A percentile compares a stretch with the other conserved stretches of the same genome.
Evolutionary conservation across 257 asterid genomes (phyloP).

Genomic region (Orobanche coerulescens): DNA sequence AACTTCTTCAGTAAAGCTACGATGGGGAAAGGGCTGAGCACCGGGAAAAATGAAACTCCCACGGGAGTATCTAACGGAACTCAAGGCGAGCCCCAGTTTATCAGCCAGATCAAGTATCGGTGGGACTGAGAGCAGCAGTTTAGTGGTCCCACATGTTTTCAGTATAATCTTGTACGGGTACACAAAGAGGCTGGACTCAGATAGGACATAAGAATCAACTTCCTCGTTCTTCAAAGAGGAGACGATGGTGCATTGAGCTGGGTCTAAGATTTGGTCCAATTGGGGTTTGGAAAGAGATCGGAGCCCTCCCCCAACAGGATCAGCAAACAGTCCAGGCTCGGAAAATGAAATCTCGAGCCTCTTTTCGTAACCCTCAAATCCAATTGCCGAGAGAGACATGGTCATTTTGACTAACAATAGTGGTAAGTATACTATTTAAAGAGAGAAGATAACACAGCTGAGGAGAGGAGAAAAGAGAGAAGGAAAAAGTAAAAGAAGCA

Average conservation of each 20-base stretch:
- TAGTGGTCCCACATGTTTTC: constrained; percentile 87
- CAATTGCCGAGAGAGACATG: constrained; percentile 53
- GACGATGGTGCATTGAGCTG: constrained; percentile 83
- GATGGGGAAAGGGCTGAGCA: constrained; percentile 72
- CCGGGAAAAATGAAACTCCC: constrained; percentile 75
- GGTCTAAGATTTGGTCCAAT: constrained; percentile 59
- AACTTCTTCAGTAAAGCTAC: constrained; percentile 71
- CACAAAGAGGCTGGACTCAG: constrained; percentile 88
- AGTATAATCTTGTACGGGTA: constrained; percentile 58
- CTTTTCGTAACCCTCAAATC: constrained; percentile 83
- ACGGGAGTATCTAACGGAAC: constrained; percentile 62
- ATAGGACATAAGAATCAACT: constrained; percentile 70
- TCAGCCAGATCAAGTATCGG: constrained; percentile 46
- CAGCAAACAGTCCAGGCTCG: constrained; percentile 40
- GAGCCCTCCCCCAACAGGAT: constrained; percentile 46
- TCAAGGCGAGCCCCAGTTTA: constrained; percentile 39
- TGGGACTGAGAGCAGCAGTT: constrained; percentile 70
- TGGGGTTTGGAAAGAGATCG: constrained; percentile 52
- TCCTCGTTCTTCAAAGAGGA: constrained; percentile 54
- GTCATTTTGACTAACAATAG: constrained; percentile 38
- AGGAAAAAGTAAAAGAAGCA: neutral
- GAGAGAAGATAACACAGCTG: constrained; percentile 27
- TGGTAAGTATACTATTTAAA: constrained; percentile 13
- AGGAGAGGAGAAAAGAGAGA: constrained; percentile 28
- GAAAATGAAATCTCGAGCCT: constrained; percentile 66